A percentile compares a stretch with the other conserved stretches of the same genome.
These are phyloP conservation scores for Saprolegnia parasitica DNA, from an alignment of 352 stramenopile species.

Conservation along the genomic window DNA sequence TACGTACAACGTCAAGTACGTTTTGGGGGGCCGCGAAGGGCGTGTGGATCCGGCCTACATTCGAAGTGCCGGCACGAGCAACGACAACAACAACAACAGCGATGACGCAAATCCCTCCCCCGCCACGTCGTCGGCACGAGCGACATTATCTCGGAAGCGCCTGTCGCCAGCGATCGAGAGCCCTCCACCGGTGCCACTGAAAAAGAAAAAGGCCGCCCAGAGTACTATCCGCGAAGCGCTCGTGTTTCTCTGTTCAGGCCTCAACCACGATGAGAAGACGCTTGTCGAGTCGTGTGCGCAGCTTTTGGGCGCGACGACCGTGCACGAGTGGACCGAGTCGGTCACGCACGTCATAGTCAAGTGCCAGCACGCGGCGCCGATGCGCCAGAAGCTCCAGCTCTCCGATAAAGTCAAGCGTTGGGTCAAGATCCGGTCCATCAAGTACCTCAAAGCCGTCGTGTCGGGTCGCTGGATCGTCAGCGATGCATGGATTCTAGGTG, in stretches of 20 bases:
- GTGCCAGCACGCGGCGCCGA: constrained; percentile 38
- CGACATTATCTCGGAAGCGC: background rate
- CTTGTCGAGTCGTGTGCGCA: constrained; percentile 30
- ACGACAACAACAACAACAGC: background rate
- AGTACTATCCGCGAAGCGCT: background rate
- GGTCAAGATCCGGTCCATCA: constrained; percentile 81
- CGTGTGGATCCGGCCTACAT: constrained; percentile 1
- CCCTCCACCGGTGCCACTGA: background rate
- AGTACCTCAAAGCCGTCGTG: constrained; percentile 79
- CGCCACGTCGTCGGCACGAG: background rate
- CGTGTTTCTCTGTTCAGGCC: constrained; percentile 36
- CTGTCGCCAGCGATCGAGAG: background rate
- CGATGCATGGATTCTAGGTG: constrained; percentile 60
- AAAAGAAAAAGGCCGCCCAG: constrained; percentile 2
- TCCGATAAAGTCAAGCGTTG: constrained; percentile 41
- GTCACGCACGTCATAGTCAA: constrained; percentile 84
- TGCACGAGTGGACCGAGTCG: constrained; percentile 42
- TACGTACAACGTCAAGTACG: constrained; percentile 59
- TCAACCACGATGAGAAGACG: constrained; percentile 29
- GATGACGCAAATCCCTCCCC: background rate
- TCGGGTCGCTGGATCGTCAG: constrained; percentile 80
- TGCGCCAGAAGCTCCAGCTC: constrained; percentile 32
- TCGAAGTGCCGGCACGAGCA: background rate
- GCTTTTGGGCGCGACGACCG: constrained; percentile 36
- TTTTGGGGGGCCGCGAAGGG: constrained; percentile 34